Evolutionary conservation across 2,329 filamentous ascomycete genomes (phyloP).

Genomic region (Orbilia ellipsospora): DNA sequence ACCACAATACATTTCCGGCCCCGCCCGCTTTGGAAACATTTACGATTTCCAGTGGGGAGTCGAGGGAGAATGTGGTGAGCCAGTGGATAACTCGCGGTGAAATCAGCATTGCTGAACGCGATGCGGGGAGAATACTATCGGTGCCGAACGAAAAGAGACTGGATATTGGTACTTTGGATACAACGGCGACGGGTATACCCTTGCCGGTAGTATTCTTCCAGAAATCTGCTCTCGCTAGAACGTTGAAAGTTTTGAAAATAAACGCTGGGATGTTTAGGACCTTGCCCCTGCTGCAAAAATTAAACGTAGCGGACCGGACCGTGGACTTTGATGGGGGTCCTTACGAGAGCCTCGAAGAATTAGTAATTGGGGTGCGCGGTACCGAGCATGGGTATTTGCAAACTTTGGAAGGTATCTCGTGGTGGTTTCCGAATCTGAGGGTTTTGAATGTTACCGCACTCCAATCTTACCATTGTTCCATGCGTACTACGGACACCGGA

Average conservation of each 20-base stretch:
- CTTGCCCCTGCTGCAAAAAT: too few species aligned
- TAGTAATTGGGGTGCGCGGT: background rate
- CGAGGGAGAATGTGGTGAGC: background rate
- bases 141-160: too few species aligned
- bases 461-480: background rate
- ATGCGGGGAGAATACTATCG: too few species aligned
- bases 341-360: slow-evolving; percentile 2
- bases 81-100: too few species aligned
- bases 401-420: background rate
- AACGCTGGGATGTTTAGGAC: background rate
- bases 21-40: slow-evolving; percentile 4
- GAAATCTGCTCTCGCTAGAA: background rate
- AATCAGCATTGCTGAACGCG: too few species aligned
- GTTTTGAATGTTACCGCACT: background rate
- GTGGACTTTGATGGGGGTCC: too few species aligned
- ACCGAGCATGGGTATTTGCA: background rate
- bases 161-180: background rate
- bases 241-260: slow-evolving; percentile 9
- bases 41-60: background rate
- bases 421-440: slow-evolving; percentile 10
- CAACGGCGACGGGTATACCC: background rate
- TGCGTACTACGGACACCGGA: background rate
- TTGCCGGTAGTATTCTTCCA: slow-evolving; percentile 3
- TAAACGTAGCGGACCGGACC: too few species aligned
- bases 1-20: background rate